Evolutionary conservation across 1,139 yeast genomes (phyloP), one percentile per base, ranked within the genome.

Genomic region (Sugiyamaella paludigena): DNA sequence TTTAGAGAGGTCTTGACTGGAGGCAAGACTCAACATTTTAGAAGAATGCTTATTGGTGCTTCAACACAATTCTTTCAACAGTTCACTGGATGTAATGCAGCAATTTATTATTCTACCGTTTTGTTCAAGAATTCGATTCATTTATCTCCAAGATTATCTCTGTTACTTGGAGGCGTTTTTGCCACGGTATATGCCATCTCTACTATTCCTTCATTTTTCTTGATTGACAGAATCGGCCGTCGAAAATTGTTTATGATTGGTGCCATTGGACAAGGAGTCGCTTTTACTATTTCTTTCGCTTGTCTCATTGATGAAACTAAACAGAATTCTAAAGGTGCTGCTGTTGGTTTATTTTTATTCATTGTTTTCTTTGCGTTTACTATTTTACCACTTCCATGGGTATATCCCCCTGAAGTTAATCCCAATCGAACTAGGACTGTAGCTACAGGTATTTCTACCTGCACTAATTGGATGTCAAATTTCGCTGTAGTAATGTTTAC

Each of bases 251-350:
- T 80, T 60, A 71, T 80, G 62, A 57, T 68, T 46, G 68, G 69
- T 49, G 72, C 71, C 1, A 55, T 64, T 40, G 63, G 78, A 9
- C 81, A 83, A 63, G 72, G 78, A 3, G 51, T 75, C 16, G 71
- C 96, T 80, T 70, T 88, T 36, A 79, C 86, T 58, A 83, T 88
- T 32, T 80, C 92, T 49, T 83, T 91, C 58, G 77, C 87, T 72
- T 40, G 74, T 75, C 19, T 68, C 71, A 41, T 79, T 77, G 6
- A 77, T 70, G 30, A 64, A 70, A 69, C 73, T 44, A 58, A 64
- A 70, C 53, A 71, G 71, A 51, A 49, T 15, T 60, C 70, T 26
- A 64, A 64, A 45, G 72, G 69, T 45, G 70, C 71, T 29, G 79
- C 77, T 32, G 79, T 80, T 61, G 71, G 47, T 81, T 87, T 79